phyloP scores from a whole-genome alignment of 768 basidiomycete species.

The Wakefieldia striispora region DNA sequence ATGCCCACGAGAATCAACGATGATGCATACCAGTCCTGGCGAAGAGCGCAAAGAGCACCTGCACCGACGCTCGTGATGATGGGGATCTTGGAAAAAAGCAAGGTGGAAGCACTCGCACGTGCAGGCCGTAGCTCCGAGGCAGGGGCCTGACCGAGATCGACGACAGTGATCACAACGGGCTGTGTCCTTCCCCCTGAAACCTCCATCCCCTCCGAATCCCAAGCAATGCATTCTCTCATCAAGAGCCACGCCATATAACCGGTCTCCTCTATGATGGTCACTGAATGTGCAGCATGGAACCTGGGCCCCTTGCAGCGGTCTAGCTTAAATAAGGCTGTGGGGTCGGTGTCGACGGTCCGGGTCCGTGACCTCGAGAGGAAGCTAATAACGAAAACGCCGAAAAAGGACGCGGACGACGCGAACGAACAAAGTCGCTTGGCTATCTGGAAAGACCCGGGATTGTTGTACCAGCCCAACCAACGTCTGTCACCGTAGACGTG shows the following conservation, averaged over 20 bases:
- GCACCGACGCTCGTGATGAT: constrained; percentile 21
- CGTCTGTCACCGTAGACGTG: constrained; percentile 25
- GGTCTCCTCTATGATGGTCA: constrained; percentile 43
- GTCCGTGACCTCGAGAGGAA: constrained; percentile 1
- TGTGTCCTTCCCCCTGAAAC: constrained; percentile 10
- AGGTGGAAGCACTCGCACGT: neutral
- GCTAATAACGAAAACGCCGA: neutral
- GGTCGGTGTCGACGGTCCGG: constrained; percentile 17
- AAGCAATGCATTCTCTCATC: constrained; percentile 13
- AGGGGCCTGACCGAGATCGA: constrained; percentile 8
- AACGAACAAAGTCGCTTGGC: constrained; percentile 23
- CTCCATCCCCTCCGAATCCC: constrained; percentile 5
- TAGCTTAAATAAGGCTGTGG: constrained; percentile 17
- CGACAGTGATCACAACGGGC: constrained; percentile 9
- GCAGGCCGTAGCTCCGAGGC: constrained; percentile 6
- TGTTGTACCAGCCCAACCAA: constrained; percentile 36
- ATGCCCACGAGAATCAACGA: constrained; percentile 30
- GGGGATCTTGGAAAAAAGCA: constrained; percentile 15
- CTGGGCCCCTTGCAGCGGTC: constrained; percentile 43
- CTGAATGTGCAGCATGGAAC: constrained; percentile 70
- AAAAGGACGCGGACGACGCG: constrained; percentile 11
- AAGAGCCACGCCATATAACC: constrained; percentile 57
- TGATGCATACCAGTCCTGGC: constrained; percentile 28
- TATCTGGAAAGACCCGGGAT: constrained; percentile 30
- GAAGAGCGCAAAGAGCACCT: constrained; percentile 17